Evolutionary conservation across 768 basidiomycete genomes (phyloP).

Genomic region (Tylopilus plumbeoviolaceoides): DNA sequence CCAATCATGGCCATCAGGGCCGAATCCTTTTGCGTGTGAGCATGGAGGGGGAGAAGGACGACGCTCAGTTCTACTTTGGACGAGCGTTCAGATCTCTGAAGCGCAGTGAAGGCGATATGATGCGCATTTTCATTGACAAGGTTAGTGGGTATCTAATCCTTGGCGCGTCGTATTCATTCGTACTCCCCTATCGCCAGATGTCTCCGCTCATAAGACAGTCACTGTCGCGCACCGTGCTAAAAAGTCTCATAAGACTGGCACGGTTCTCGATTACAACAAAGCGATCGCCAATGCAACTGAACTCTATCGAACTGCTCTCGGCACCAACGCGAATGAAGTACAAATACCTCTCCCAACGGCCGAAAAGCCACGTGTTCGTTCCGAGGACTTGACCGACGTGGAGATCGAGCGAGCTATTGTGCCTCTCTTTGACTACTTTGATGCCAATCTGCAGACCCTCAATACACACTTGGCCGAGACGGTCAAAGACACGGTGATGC

Average conservation of each 20-base stretch:
- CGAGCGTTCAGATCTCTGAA: conserved; percentile 92
- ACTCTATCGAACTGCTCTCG: conserved; percentile 76
- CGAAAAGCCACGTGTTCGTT: conserved; percentile 75
- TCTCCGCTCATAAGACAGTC: conserved; percentile 88
- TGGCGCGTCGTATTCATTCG: background rate
- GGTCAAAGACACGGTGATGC: conserved; percentile 90
- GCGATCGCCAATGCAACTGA: conserved; percentile 79
- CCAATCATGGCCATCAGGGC: conserved; percentile 46
- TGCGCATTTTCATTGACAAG: conserved; percentile 95
- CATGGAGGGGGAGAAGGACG: conserved; percentile 99
- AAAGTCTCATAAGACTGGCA: conserved; percentile 66
- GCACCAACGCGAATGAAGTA: conserved; percentile 61
- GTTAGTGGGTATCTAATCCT: conserved; percentile 34
- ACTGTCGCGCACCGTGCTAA: conserved; percentile 72
- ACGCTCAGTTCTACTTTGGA: conserved; percentile 96
- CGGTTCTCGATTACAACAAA: conserved; percentile 81
- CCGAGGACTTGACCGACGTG: conserved; percentile 83
- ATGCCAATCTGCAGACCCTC: conserved; percentile 85
- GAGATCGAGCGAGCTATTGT: conserved; percentile 93
- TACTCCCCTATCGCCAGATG: conserved; percentile 55
- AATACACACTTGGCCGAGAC: conserved; percentile 82
- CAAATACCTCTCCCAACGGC: conserved; percentile 69
- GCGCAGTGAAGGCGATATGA: conserved; percentile 92
- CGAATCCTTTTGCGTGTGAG: conserved; percentile 84
- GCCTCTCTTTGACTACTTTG: conserved; percentile 94